Percentiles rank a stretch among this genome's conserved stretches.
Evolutionary conservation across 164 flowering plant species (phyloP).

Genomic region (Chimonanthus praecox): DNA sequence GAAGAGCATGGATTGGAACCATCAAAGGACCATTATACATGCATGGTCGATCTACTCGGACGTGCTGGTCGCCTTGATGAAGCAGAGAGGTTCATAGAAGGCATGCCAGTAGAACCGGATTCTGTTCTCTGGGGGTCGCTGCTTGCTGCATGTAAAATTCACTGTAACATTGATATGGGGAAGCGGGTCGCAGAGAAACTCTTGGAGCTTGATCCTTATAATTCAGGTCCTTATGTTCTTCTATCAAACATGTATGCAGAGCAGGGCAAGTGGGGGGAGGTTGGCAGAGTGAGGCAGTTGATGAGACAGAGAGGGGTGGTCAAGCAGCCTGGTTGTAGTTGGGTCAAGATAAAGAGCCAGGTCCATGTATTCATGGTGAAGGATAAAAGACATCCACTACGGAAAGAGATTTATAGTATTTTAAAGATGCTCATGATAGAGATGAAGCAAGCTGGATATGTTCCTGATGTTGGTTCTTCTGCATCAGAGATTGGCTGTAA

Average conservation of each 20-base stretch:
- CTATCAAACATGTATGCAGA: slow-evolving; percentile 27
- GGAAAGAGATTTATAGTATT: slow-evolving; percentile 19
- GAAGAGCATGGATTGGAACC: slow-evolving; percentile 22
- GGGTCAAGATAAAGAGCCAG: slow-evolving; percentile 24
- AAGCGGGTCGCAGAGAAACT: slow-evolving; percentile 22
- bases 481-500: not conserved
- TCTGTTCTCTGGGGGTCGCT: slow-evolving; percentile 23
- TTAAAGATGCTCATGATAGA: slow-evolving; percentile 13
- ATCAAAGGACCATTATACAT: slow-evolving; percentile 21
- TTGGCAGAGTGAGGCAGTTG: slow-evolving; percentile 15
- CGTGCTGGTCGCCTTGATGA: slow-evolving; percentile 23
- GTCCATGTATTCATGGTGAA: slow-evolving; percentile 31
- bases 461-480: slow-evolving; percentile 7
- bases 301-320: slow-evolving; percentile 25
- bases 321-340: slow-evolving; percentile 34
- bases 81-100: slow-evolving; percentile 14
- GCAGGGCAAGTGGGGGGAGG: slow-evolving; percentile 20
- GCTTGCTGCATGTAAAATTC: slow-evolving; percentile 25
- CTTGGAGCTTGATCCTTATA: slow-evolving; percentile 23
- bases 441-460: slow-evolving; percentile 14
- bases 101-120: slow-evolving; percentile 22
- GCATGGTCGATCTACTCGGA: slow-evolving; percentile 29
- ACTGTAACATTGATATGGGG: slow-evolving; percentile 17
- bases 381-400: slow-evolving; percentile 23
- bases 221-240: slow-evolving; percentile 27